Evolutionary conservation across 2,329 filamentous ascomycete genomes (phyloP).

Genomic region (Dothiorella sarmentorum): DNA sequence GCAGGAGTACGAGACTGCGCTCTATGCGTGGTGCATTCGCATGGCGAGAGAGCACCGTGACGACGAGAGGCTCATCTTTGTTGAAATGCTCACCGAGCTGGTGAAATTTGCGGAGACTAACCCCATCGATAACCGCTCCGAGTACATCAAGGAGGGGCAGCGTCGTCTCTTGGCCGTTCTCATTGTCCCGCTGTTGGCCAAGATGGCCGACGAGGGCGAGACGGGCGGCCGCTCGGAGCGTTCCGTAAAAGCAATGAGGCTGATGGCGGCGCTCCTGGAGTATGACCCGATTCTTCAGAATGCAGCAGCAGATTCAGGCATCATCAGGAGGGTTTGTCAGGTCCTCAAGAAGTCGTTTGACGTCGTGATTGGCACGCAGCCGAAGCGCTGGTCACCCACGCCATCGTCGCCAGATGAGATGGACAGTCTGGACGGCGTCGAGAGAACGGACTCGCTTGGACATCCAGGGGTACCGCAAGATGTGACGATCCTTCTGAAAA

Average conservation of each 20-base stretch:
- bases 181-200: conserved; percentile 47
- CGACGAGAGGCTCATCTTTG: conserved; percentile 40
- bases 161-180: conserved; percentile 44
- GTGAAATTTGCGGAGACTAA: conserved; percentile 30
- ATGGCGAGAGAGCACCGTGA: conserved; percentile 42
- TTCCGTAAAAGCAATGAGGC: conserved; percentile 59
- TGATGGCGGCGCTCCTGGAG: conserved; percentile 74
- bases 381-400: conserved; percentile 55
- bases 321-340: conserved; percentile 60
- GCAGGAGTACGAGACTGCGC: conserved; percentile 45
- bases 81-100: conserved; percentile 36
- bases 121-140: conserved; percentile 35
- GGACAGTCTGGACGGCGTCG: conserved; percentile 1
- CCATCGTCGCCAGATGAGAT: conserved; percentile 23
- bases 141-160: conserved; percentile 34
- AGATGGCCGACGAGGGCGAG: conserved; percentile 41
- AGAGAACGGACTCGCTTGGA: conserved; percentile 12
- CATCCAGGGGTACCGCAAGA: conserved; percentile 26
- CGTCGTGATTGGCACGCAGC: conserved; percentile 40
- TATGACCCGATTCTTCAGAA: conserved; percentile 78
- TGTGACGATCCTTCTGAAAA: conserved; percentile 65
- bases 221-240: conserved; percentile 23
- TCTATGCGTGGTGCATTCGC: conserved; percentile 48
- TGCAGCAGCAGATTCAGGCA: conserved; percentile 69
- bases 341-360: conserved; percentile 66